Evolutionary conservation across 805 yeast species (phyloP), one percentile per base, ranked within the genome.

Genomic region (Pichia ethanolica): DNA sequence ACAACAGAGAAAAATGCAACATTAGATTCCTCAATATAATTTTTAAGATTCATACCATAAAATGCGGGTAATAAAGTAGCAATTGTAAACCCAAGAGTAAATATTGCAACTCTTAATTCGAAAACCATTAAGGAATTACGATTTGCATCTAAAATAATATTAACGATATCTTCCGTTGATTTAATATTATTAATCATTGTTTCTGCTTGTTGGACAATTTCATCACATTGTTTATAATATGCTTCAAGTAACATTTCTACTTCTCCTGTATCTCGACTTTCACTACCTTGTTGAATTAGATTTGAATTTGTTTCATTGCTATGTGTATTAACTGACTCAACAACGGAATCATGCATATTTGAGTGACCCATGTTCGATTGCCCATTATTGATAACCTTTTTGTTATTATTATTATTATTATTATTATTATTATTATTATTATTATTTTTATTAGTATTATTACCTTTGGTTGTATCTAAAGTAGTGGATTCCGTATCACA

Each of bases 111-210:
- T 58, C 86, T 84, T 54, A 90, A 70, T 60, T 90, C 96, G 56
- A 85, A 81, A 49, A 90, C 74, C 95, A 90, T 88, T 53, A 90
- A 70, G 4, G 95, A 80, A 67, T 90, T 90, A 69, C 97, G 79
- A 60, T 89, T 89, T 3, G 97, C 88, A 65, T 90, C 97, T 48
- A 90, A 67, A 53, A 90, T 89, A 59, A 90, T 89, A 61, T 89
- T 89, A 51, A 88, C 90, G 61, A 90, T 87, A 59, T 90, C 97
- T 62, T 89, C 97, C 0, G 97, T 90, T 13, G 93, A 86, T 60
- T 81, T 82, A 57, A 90, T 88, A 61, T 90, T 95, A 57, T 82
- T 82, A 25, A 86, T 78, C 49, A 89, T 69, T 5, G 91, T 83
- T 41, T 87, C 95, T 0, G 95, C 83, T 57, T 86, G 91, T 65